Evolutionary conservation across 208 protist genomes (phyloP), one percentile per base, ranked within the genome.

Genomic region (Trypanosoma lewisi): DNA sequence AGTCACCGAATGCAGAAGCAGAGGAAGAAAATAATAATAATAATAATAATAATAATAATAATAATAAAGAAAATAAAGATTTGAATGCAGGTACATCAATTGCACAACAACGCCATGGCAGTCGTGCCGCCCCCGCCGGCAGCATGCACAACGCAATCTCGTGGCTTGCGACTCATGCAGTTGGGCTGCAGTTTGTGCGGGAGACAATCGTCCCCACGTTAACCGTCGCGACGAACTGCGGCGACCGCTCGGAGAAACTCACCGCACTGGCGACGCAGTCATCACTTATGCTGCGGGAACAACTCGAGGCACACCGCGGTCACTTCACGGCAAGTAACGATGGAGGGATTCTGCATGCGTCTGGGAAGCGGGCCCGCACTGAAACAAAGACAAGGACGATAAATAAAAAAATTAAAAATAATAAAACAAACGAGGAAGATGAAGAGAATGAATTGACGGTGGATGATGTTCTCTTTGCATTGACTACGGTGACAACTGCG

Each of bases 241-340:
- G 67, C 36, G 30, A 42, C 31, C 73, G 85, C 14, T 88, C 88
- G 2, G 75, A 87, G 55, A 73, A 70, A 61, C 65, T 95, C 25
- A 73, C 73, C n/a, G 67, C 71, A 55, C 63, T 86, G 14, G 80
- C 82, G 11, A 55, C 81, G 42, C 83, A 92, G 63, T 68, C 82
- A 14, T 48, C 77, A 1, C 42, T 47, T 4, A 77, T 95, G 34
- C 71, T 91, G 30, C 72, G 80, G 56, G 75, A 88, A 66, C 89
- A 95, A 51, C 63, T 95, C 45, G 89, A 92, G 51, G 78, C 70
- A 39, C 85, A 76, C 30, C 83, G 82, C 21, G 44, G 59, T 9
- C 27, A 74, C 82, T 37, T 31, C n/a, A 53, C 39, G 17, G 44
- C 42, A n/a, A 30, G 30, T 42, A 25, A 12, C 31, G 14, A 37